Evolutionary conservation across 2,329 filamentous ascomycete genomes (phyloP).

Genomic region (Neurospora sp.): DNA sequence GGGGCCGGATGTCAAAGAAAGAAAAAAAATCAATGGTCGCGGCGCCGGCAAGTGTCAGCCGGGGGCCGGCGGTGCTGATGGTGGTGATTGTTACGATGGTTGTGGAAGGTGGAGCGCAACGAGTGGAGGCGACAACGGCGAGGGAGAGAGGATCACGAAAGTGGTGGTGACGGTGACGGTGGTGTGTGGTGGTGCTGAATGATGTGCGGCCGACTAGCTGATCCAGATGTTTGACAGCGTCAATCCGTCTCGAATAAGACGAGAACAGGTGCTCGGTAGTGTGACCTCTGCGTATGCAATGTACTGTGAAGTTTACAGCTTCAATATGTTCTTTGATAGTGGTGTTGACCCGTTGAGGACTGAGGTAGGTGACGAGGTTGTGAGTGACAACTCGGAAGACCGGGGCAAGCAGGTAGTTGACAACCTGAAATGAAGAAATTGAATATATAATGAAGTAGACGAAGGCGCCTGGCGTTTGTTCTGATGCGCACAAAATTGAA

Average conservation of each 20-base stretch:
- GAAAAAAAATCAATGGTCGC: neutral
- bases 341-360: neutral
- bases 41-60: neutral
- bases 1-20: neutral
- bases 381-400: neutral
- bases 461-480: neutral
- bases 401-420: neutral
- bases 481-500: neutral
- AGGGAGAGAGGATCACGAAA: neutral
- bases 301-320: neutral
- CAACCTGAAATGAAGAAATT: neutral
- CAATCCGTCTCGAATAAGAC: neutral
- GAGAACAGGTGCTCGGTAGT: neutral
- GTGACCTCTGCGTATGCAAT: neutral
- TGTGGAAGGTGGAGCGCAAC: neutral
- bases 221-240: neutral
- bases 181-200: neutral
- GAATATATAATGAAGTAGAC: neutral
- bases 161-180: neutral
- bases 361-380: neutral
- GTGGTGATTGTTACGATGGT: neutral
- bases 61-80: neutral
- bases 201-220: neutral
- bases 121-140: neutral
- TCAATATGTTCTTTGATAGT: neutral